phyloP scores from a whole-genome alignment of 305 asterid genomes.

The Fraxinus sp. region DNA sequence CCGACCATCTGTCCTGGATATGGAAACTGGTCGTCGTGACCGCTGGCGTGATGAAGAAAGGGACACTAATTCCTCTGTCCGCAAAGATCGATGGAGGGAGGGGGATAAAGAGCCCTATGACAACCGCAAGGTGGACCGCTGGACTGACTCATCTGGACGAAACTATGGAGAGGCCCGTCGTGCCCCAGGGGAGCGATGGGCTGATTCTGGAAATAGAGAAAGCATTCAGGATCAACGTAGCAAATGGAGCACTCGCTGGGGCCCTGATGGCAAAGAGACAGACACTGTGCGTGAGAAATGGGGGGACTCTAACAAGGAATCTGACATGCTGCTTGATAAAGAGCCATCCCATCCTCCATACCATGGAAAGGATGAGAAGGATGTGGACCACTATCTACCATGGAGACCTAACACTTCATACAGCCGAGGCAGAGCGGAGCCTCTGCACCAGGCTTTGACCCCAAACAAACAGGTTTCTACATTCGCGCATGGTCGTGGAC shows the following conservation, averaged over 20 bases:
- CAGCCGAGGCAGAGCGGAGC: slow-evolving; percentile 73
- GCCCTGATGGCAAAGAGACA: slow-evolving; percentile 66
- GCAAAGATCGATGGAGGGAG: slow-evolving; percentile 84
- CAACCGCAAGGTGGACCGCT: slow-evolving; percentile 59
- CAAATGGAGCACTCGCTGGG: slow-evolving; percentile 96
- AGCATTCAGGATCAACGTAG: slow-evolving; percentile 62
- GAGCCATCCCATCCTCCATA: slow-evolving; percentile 42
- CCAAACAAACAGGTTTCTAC: slow-evolving; percentile 58
- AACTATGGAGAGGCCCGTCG: slow-evolving; percentile 70
- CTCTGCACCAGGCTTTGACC: slow-evolving; percentile 45
- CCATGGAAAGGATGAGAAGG: slow-evolving; percentile 70
- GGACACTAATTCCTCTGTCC: slow-evolving; percentile 63
- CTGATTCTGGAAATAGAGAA: slow-evolving; percentile 70
- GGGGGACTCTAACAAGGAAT: slow-evolving; percentile 59
- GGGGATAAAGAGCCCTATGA: slow-evolving; percentile 65
- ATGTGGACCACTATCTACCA: slow-evolving; percentile 69
- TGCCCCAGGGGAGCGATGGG: slow-evolving; percentile 62
- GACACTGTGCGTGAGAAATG: slow-evolving; percentile 59
- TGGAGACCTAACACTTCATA: slow-evolving; percentile 69
- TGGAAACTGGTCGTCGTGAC: slow-evolving; percentile 70
- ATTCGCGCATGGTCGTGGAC: slow-evolving; percentile 68
- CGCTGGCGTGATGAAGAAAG: slow-evolving; percentile 97
- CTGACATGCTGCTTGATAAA: slow-evolving; percentile 53
- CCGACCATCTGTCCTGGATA: slow-evolving; percentile 80
- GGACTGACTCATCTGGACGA: slow-evolving; percentile 73